A percentile compares a stretch with the other conserved stretches of the same genome.
These are phyloP conservation scores for Plectosphaerella cucumerina DNA, from an alignment of 2,329 filamentous ascomycete species.

Conservation along the genomic window DNA sequence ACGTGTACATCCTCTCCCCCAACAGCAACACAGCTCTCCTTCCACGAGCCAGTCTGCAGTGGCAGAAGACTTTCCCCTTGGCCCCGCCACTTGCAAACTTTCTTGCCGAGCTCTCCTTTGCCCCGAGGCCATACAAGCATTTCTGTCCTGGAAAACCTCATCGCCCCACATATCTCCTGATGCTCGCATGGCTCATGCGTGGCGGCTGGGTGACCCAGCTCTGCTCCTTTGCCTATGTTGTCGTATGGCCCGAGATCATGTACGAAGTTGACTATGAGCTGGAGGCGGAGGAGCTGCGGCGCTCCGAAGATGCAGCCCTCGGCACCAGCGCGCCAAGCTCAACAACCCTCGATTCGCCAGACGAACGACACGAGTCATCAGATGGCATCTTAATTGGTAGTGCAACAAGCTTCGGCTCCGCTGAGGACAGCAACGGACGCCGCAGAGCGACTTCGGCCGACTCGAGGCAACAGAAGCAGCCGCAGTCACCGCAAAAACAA, in stretches of 20 bases:
- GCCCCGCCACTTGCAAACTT: conserved; percentile 82
- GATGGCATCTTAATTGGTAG: conserved; percentile 1
- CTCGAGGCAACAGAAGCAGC: conserved; percentile 7
- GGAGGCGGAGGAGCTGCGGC: conserved; percentile 57
- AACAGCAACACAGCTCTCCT: conserved; percentile 77
- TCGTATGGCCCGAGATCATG: conserved; percentile 78
- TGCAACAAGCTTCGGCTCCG: background rate
- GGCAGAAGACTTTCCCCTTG: conserved; percentile 75
- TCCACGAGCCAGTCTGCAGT: conserved; percentile 63
- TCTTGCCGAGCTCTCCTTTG: conserved; percentile 75
- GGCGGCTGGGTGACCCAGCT: conserved; percentile 93
- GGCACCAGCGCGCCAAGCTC: conserved; percentile 6
- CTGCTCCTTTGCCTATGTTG: conserved; percentile 84
- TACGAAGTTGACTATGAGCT: conserved; percentile 72
- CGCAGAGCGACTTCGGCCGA: conserved; percentile 1
- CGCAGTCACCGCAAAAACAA: conserved; percentile 6
- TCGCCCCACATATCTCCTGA: conserved; percentile 80
- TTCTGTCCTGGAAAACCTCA: conserved; percentile 87
- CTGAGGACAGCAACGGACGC: conserved; percentile 8
- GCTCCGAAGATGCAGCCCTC: conserved; percentile 14
- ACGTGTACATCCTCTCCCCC: conserved; percentile 87
- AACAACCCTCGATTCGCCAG: conserved; percentile 16
- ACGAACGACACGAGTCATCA: conserved; percentile 17
- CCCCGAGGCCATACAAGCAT: conserved; percentile 75
- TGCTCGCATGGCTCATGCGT: conserved; percentile 89